Evolutionary conservation across 768 basidiomycete species (phyloP).

Genomic region (Lanmaoa rubissima): DNA sequence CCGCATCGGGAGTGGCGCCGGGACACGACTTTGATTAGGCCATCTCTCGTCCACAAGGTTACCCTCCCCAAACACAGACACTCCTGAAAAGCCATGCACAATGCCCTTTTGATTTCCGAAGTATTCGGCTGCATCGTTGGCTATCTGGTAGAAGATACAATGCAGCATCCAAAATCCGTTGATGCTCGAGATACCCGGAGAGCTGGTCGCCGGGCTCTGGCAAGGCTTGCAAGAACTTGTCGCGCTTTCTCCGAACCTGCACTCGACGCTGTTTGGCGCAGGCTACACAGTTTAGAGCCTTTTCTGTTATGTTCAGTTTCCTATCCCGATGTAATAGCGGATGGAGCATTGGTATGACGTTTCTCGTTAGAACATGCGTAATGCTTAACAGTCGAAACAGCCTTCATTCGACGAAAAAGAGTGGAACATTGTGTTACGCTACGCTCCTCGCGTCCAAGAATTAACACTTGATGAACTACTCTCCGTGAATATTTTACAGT

Average conservation of each 20-base stretch:
- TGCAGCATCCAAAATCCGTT: neutral
- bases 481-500: constrained; percentile 3
- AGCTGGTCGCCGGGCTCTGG: neutral
- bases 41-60: too few relatives aligned
- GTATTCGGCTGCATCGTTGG: neutral
- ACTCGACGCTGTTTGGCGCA: constrained; percentile 16
- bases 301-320: constrained; percentile 1
- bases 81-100: neutral
- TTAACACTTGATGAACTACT: neutral
- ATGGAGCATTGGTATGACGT: neutral
- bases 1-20: too few relatives aligned
- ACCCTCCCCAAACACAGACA: neutral
- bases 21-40: too few relatives aligned
- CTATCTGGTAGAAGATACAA: neutral
- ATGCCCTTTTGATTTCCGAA: constrained; percentile 2
- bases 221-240: constrained; percentile 15
- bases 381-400: neutral
- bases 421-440: constrained; percentile 1
- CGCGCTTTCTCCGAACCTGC: constrained; percentile 13
- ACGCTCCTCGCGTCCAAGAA: constrained; percentile 9
- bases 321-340: neutral
- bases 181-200: neutral
- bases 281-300: constrained; percentile 5
- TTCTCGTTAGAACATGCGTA: neutral
- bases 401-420: constrained; percentile 4